Evolutionary conservation across 2,329 filamentous ascomycete genomes (phyloP), one percentile per base, ranked within the genome.

Genomic region (Pyrenophora seminiperda): DNA sequence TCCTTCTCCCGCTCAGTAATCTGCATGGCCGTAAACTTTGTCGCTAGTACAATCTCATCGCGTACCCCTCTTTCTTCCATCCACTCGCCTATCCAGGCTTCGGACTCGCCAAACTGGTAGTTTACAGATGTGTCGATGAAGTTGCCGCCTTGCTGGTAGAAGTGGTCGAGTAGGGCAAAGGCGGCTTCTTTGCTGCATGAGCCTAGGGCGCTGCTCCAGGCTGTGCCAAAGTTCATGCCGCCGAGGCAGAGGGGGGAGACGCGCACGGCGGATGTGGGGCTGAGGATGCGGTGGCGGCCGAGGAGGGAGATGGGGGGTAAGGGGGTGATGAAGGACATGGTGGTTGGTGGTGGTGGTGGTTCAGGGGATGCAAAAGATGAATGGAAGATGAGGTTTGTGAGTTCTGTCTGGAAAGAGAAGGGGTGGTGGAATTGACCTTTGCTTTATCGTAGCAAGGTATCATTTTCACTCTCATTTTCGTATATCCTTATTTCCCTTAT

Each of bases 101-200:
- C 76, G 14, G 67, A 72, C 49, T 78, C 66, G 15, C 73, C 72
- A 52, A 66, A 59, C 37, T 75, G 72, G 51, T 77, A 76, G 47
- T 69, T 71, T 48, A 70, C 70, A 6, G 73, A 71, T 5, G 85
- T 89, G 67, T 90, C 88, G 63, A 90, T 85, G 70, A 90, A 90
- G 73, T 90, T 90, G 18, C 88, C 87, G 3, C 85, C 85, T 0
- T 84, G 79, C 5, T 80, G 78, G 81, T 80, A 83, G 72, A 83
- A 90, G 65, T 81, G 83, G 63, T 90, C 86, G 7, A 90, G 78
- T 19, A 90, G 83, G 15, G 77, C 75, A 58, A 88, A 86, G 1
- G 82, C 84, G 1, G 81, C 79, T 41, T 82, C 76, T 65, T 89
- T 83, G 66, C 82, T 79, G 86, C 89, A 65, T 47, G 79, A 78